Evolutionary conservation across 495 filamentous ascomycete genomes (phyloP), one percentile per base, ranked within the genome.

Genomic region (Cercophora newfieldiana): DNA sequence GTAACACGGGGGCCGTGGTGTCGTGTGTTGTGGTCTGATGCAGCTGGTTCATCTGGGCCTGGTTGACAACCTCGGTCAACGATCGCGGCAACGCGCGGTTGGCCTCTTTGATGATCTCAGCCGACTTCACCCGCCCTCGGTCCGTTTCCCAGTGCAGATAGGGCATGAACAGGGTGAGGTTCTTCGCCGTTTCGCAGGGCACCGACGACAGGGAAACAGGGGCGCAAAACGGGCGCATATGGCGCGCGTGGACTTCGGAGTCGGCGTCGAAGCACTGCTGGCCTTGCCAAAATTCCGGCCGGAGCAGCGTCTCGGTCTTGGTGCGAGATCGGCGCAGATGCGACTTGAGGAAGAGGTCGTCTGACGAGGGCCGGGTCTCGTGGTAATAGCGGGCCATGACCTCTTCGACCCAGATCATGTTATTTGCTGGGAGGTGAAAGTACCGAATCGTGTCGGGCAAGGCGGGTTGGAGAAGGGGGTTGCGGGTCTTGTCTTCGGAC

Each of bases 381-480:
- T 64, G 61, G 33, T 77, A 77, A 59, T 78, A 77, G 14, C 69
- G 57, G 21, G 74, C 69, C 29, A 74, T 63, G 25, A 68, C 63
- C 54, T 71, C 68, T 48, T 77, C 74, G 2, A 76, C 65, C 71
- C 71, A 76, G 2, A 37, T 50, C 76, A 79, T 79, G 60, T 79
- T 77, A 63, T 79, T 79, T 21, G 72, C 71, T 10, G 76, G 76
- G 21, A 79, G 66, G 51, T 79, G 76, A 33, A 79, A 73, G 57
- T 78, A 78, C 2, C 74, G 66, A 19, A 78, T 56, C 19, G 71
- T 48, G 28, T 61, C 61, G 26, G 66, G 54, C 3, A 68, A 68
- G 63, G 56, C 59, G 25, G 63, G 31, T 24, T 72, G 71, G 69
- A 75, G 69, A 7, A 77, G 61, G 25, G 70, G 72, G 53, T 75